These are phyloP conservation scores for Sphenostylis stenocarpa DNA, from an alignment of 306 rosid species.

Conservation along the genomic window DNA sequence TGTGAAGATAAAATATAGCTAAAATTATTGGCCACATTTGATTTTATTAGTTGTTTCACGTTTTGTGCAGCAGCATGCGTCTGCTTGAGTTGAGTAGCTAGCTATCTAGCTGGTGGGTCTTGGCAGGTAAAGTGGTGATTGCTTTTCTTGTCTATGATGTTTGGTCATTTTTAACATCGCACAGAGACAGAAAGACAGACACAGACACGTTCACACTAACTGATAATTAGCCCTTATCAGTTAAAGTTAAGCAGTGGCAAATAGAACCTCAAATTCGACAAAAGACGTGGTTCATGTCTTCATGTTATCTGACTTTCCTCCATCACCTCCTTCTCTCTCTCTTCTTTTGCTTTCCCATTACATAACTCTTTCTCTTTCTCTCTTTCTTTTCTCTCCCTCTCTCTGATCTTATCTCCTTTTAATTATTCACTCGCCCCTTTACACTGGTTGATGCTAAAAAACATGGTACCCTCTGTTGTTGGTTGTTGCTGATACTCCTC, in stretches of 20 bases:
- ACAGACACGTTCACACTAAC: slow-evolving; percentile 5
- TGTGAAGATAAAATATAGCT: not conserved
- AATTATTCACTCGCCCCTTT: slow-evolving; percentile 39
- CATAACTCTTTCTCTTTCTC: slow-evolving; percentile 2
- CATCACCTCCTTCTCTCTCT: slow-evolving; percentile 23
- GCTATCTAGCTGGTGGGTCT: slow-evolving; percentile 24
- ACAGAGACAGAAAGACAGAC: not conserved
- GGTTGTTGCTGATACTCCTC: slow-evolving; percentile 32
- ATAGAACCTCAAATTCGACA: slow-evolving; percentile 38
- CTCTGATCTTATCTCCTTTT: slow-evolving; percentile 48
- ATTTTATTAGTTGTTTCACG: not conserved
- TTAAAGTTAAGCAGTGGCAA: slow-evolving; percentile 5
- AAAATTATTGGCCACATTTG: not conserved
- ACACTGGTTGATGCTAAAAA: slow-evolving; percentile 37
- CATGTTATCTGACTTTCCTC: slow-evolving; percentile 44
- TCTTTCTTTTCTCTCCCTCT: slow-evolving; percentile 26
- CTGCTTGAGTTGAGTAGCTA: slow-evolving; percentile 8
- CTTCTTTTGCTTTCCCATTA: not conserved
- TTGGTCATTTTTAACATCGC: slow-evolving; percentile 8
- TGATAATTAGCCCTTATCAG: not conserved
- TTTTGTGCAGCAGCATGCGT: slow-evolving; percentile 9
- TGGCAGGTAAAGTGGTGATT: slow-evolving; percentile 21
- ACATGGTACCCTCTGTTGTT: slow-evolving; percentile 23
- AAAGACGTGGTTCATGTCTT: slow-evolving; percentile 35
- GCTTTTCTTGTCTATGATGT: slow-evolving; percentile 21